These are phyloP conservation scores for Candida tibetensis DNA, from an alignment of 805 yeast species.

Conservation along the genomic window DNA sequence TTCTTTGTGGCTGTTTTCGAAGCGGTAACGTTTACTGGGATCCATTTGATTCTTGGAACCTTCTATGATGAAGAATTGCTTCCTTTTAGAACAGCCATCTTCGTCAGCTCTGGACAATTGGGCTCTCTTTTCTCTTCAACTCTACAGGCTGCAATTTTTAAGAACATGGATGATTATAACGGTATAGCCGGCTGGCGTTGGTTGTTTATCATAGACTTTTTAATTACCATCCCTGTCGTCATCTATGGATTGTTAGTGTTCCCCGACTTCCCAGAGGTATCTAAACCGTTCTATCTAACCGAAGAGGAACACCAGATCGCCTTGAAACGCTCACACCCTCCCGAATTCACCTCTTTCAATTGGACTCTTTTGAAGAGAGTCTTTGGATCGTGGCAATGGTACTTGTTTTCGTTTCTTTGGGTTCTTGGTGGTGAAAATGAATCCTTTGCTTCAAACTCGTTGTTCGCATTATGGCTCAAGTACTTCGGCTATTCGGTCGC, in stretches of 20 bases:
- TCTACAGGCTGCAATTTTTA: constrained; percentile 54
- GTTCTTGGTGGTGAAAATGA: constrained; percentile 49
- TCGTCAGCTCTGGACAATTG: constrained; percentile 52
- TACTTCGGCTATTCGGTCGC: constrained; percentile 40
- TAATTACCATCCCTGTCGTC: constrained; percentile 56
- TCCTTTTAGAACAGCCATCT: constrained; percentile 41
- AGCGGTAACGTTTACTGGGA: constrained; percentile 53
- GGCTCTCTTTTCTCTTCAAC: constrained; percentile 56
- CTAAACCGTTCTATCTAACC: constrained; percentile 34
- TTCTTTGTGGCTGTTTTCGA: constrained; percentile 63
- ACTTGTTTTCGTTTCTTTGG: constrained; percentile 53
- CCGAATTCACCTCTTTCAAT: constrained; percentile 25
- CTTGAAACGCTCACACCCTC: constrained; percentile 18
- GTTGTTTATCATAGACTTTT: constrained; percentile 59
- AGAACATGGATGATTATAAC: constrained; percentile 42
- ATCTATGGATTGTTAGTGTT: constrained; percentile 55
- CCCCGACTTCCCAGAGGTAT: constrained; percentile 54
- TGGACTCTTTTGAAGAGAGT: constrained; percentile 37
- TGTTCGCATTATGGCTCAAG: constrained; percentile 48
- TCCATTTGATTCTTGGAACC: constrained; percentile 52
- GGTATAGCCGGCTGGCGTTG: constrained; percentile 48
- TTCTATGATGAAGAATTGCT: constrained; percentile 47
- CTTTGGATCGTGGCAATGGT: constrained; percentile 55
- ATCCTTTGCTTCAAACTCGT: constrained; percentile 44
- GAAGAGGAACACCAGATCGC: constrained; percentile 43